Conservation (phyloP, 1,284 basidiomycete genomes). For the Leccinum angustisporum region DNA sequence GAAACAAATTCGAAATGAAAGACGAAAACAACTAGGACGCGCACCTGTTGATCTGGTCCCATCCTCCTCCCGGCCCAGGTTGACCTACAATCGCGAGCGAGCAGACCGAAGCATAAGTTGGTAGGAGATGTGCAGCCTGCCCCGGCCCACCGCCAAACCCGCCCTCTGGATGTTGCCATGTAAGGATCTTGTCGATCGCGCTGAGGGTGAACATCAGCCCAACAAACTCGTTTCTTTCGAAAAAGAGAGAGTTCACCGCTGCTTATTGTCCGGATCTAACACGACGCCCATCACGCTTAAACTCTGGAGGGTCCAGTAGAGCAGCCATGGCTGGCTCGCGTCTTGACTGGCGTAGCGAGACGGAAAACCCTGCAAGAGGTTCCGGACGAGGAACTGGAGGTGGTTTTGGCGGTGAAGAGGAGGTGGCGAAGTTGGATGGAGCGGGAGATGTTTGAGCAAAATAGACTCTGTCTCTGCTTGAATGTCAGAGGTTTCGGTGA, state of each 20-base stretch:
- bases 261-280: conserved; percentile 72
- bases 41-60: conserved; percentile 81
- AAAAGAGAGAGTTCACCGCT: conserved; percentile 49
- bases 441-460: conserved; percentile 49
- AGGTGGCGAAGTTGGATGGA: conserved; percentile 29
- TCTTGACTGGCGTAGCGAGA: conserved; percentile 79
- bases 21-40: conserved; percentile 22
- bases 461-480: conserved; percentile 71
- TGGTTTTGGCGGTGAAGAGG: conserved; percentile 59
- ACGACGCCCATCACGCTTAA: conserved; percentile 77
- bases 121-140: conserved; percentile 85
- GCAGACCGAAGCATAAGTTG: conserved; percentile 89
- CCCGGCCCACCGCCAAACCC: conserved; percentile 93
- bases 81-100: conserved; percentile 82
- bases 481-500: conserved; percentile 60
- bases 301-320: conserved; percentile 88
- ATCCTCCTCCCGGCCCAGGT: conserved; percentile 73
- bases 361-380: conserved; percentile 76
- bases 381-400: conserved; percentile 66
- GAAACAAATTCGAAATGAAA: background rate
- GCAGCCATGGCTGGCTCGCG: conserved; percentile 89
- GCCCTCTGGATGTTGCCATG: conserved; percentile 78
- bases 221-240: background rate
- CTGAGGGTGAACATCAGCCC: conserved; percentile 36
- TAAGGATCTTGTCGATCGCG: conserved; percentile 74